Evolutionary conservation across 2,329 filamentous ascomycete genomes (phyloP).

Genomic region (Dactylonectria macrodidyma): DNA sequence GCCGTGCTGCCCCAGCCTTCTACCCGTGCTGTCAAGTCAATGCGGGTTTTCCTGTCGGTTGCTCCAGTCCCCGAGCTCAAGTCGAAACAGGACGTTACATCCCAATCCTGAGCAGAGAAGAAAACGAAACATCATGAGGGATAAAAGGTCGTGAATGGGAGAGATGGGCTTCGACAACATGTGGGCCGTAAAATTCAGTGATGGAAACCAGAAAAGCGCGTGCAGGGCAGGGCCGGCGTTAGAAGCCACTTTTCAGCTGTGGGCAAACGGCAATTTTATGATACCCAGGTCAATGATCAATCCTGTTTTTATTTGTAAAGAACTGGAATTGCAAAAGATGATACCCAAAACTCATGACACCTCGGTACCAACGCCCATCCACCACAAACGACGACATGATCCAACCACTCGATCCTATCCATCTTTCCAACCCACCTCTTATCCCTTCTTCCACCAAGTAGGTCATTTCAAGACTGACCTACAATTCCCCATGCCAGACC

Average conservation of each 20-base stretch:
- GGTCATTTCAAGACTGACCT: neutral
- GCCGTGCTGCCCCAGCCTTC: constrained; percentile 64
- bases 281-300: constrained; percentile 40
- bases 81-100: constrained; percentile 60
- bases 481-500: neutral
- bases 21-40: constrained; percentile 63
- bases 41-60: constrained; percentile 74
- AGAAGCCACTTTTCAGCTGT: constrained; percentile 17
- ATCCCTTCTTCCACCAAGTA: too few relatives aligned
- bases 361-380: constrained; percentile 41
- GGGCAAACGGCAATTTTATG: constrained; percentile 24
- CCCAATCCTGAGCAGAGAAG: constrained; percentile 60
- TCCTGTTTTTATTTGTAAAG: constrained; percentile 36
- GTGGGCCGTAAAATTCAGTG: constrained; percentile 5
- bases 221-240: constrained; percentile 24
- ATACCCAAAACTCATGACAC: constrained; percentile 34
- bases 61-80: constrained; percentile 69
- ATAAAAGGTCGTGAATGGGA: neutral
- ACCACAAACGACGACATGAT: constrained; percentile 24
- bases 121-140: constrained; percentile 36
- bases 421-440: constrained; percentile 12
- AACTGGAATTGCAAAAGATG: constrained; percentile 35
- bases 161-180: constrained; percentile 1
- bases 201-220: neutral
- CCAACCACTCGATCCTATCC: constrained; percentile 16